A percentile compares a stretch with the other conserved stretches of the same genome.
phyloP scores from a whole-genome alignment of 148 eudicot species.

The Arbutus unedo region DNA sequence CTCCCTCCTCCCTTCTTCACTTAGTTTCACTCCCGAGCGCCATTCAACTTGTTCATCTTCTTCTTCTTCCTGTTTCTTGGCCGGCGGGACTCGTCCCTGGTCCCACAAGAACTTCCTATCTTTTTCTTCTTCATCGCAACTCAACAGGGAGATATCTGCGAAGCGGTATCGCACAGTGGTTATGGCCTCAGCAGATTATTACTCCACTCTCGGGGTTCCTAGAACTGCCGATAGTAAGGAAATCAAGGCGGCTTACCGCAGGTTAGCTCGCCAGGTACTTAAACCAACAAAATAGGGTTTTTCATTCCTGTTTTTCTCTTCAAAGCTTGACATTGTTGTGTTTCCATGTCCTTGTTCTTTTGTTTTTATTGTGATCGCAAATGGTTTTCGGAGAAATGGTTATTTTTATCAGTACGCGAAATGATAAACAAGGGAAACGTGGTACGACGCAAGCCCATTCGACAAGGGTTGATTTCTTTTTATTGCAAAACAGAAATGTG shows the following conservation, averaged over 20 bases:
- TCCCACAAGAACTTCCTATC: constrained; percentile 21
- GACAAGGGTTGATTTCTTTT: neutral
- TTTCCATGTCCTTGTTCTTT: neutral
- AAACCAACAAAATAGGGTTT: neutral
- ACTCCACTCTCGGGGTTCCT: constrained; percentile 77
- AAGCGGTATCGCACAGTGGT: constrained; percentile 44
- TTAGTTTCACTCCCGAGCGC: constrained; percentile 24
- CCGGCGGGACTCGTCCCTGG: constrained; percentile 26
- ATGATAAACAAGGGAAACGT: neutral
- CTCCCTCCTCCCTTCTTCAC: constrained; percentile 29
- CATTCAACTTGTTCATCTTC: constrained; percentile 25
- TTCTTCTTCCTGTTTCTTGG: constrained; percentile 25
- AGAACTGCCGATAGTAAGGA: constrained; percentile 68
- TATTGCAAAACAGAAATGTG: no score
- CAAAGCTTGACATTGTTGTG: neutral
- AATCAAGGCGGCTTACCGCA: constrained; percentile 89
- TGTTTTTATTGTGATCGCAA: neutral
- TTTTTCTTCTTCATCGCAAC: constrained; percentile 22
- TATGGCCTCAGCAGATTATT: constrained; percentile 70
- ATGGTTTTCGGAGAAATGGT: neutral
- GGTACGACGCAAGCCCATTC: neutral
- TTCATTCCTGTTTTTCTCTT: neutral
- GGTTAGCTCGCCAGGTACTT: constrained; percentile 84
- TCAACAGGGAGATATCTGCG: constrained; percentile 22
- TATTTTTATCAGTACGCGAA: neutral